phyloP scores from a whole-genome alignment of 192 early-diverging fungal species.

The Phycomyces nitens region DNA sequence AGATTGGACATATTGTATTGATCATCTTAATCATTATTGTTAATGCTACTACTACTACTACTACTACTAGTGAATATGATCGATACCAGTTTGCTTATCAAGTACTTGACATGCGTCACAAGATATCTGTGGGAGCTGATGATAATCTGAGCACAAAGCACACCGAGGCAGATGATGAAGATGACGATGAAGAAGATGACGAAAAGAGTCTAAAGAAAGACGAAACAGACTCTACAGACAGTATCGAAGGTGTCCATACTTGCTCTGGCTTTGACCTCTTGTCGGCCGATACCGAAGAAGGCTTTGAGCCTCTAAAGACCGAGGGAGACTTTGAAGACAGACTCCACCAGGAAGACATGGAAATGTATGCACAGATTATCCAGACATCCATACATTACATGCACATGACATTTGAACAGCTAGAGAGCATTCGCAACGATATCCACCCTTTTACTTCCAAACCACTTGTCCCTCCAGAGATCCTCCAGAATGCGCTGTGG shows the following conservation, averaged over 20 bases:
- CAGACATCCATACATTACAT: conserved; percentile 41
- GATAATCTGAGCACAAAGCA: background rate
- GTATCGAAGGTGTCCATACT: too few species aligned
- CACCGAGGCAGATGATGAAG: background rate
- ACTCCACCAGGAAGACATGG: background rate
- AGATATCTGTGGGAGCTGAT: background rate
- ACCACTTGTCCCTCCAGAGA: conserved; percentile 29
- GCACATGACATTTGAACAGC: conserved; percentile 53
- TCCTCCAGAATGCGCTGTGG: conserved; percentile 51
- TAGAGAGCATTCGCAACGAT: conserved; percentile 41
- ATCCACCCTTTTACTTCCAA: conserved; percentile 32
- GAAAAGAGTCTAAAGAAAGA: background rate
- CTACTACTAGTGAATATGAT: conserved; percentile 55
- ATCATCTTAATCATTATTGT: too few species aligned
- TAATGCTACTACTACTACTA: too few species aligned
- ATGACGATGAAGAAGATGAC: background rate
- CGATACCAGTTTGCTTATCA: conserved; percentile 42
- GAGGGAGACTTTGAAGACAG: background rate
- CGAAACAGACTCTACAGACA: background rate
- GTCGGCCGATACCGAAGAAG: background rate
- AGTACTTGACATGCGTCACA: conserved; percentile 1
- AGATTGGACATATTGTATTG: too few species aligned
- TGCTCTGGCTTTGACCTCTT: too few species aligned
- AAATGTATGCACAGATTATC: background rate
- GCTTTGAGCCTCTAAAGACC: background rate